Evolutionary conservation across 495 filamentous ascomycete species (phyloP).

Genomic region (Podospora tetraspora): DNA sequence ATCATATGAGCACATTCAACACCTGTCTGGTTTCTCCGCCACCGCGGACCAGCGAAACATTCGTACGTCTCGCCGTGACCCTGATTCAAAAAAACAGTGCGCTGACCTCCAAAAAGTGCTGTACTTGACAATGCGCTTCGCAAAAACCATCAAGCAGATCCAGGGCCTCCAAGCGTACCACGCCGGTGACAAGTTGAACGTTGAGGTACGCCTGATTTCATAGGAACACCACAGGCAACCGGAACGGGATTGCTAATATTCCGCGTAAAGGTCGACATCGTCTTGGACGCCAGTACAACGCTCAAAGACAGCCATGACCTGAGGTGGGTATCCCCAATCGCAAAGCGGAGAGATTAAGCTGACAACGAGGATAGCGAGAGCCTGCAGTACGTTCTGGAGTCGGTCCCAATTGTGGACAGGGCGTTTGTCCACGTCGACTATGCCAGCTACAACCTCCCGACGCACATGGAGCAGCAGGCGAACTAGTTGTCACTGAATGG

Average conservation of each 20-base stretch:
- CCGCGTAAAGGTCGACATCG: slow-evolving; percentile 48
- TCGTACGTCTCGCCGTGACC: slow-evolving; percentile 25
- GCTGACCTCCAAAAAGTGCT: slow-evolving; percentile 45
- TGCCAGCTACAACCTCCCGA: slow-evolving; percentile 72
- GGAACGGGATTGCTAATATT: too few relatives aligned
- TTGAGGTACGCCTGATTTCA: slow-evolving; percentile 37
- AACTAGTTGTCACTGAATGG: background rate
- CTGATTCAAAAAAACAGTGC: background rate
- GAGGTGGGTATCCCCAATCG: slow-evolving; percentile 35
- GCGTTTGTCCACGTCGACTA: slow-evolving; percentile 82
- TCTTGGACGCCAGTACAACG: slow-evolving; percentile 72
- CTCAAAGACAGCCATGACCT: slow-evolving; percentile 85
- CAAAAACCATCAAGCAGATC: slow-evolving; percentile 80
- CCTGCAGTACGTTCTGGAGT: slow-evolving; percentile 85
- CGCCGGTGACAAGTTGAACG: slow-evolving; percentile 81
- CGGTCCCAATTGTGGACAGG: slow-evolving; percentile 66
- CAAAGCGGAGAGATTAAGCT: background rate
- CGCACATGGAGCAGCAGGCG: slow-evolving; percentile 74
- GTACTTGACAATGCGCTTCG: slow-evolving; percentile 92
- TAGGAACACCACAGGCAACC: too few relatives aligned
- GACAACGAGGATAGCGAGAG: slow-evolving; percentile 50
- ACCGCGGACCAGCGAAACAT: slow-evolving; percentile 77
- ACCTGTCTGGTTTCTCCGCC: slow-evolving; percentile 77
- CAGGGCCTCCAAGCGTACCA: slow-evolving; percentile 87
- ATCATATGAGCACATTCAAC: slow-evolving; percentile 70